Evolutionary conservation across 495 filamentous ascomycete species (phyloP).

Genomic region (Podospora fimiseda): DNA sequence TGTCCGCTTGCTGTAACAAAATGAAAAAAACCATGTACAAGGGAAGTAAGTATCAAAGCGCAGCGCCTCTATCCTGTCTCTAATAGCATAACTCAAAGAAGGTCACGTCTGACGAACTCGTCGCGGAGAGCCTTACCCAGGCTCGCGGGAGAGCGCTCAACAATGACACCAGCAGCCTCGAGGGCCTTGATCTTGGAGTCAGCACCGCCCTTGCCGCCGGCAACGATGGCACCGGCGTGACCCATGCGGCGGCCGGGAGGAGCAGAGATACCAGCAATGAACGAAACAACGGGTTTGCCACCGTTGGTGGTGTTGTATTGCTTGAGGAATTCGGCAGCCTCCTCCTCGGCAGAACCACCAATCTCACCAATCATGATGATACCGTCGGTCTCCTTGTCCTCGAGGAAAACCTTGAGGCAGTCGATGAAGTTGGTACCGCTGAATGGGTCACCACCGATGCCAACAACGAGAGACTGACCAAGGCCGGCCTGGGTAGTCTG

Average conservation of each 20-base stretch:
- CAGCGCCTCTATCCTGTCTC: background rate
- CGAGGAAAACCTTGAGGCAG: conserved; percentile 92
- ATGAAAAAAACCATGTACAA: conserved; percentile 19
- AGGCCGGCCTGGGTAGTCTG: conserved; percentile 96
- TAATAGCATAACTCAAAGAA: conserved; percentile 60
- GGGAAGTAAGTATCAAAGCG: conserved; percentile 2
- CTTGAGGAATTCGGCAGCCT: conserved; percentile 90
- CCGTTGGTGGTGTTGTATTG: conserved; percentile 76
- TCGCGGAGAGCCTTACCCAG: conserved; percentile 88
- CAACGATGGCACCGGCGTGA: conserved; percentile 96
- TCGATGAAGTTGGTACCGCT: conserved; percentile 99
- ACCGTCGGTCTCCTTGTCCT: conserved; percentile 94
- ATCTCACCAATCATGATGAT: conserved; percentile 99
- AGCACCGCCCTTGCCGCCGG: conserved; percentile 93
- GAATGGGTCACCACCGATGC: conserved; percentile 98
- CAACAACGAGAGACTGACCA: conserved; percentile 94
- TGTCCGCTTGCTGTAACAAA: conserved; percentile 8
- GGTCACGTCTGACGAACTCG: conserved; percentile 92
- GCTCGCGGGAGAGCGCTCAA: conserved; percentile 87
- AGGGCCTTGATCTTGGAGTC: conserved; percentile 96
- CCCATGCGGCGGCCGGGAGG: conserved; percentile 96
- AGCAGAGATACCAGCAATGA: conserved; percentile 97
- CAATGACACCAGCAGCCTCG: conserved; percentile 86
- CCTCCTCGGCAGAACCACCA: conserved; percentile 94
- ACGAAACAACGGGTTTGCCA: conserved; percentile 88